Evolutionary conservation across 2,329 filamentous ascomycete genomes (phyloP), one percentile per base, ranked within the genome.

Genomic region (Cladosporium sp.): DNA sequence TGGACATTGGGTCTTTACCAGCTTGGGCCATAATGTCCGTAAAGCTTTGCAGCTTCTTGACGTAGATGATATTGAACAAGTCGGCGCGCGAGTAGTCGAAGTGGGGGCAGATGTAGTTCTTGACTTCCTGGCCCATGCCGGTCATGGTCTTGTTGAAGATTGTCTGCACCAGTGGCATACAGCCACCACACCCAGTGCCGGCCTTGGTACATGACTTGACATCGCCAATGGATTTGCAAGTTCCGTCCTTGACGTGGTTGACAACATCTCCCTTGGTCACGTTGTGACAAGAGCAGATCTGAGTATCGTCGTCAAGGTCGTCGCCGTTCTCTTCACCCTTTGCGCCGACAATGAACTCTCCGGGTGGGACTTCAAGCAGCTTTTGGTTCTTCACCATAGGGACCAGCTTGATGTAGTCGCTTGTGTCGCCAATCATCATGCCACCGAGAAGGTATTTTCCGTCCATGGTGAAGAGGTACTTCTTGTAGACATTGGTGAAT

Each of bases 341-440:
- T 0, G 84, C 82, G 1, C 90, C 90, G 2, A 95, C 73, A 55
- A 95, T 95, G 50, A 95, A 83, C 65, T 95, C 83, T 42, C 85
- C 82, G 0, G 90, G 90, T 0, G 88, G 81, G 0, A 88, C 73
- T 12, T 94, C 87, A 1, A 95, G 76, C 54, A 77, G 74, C 65
- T 91, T 94, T 63, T 89, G 86, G 57, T 80, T 84, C 72, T 91
- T 94, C 49, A 93, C 88, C 76, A 95, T 83, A 1, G 88, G 86
- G 1, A 94, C 87, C 18, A 95, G 72, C 67, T 92, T 95, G 70
- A 94, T 80, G 62, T 95, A 95, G 70, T 95, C 90, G 55, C 80
- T 85, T 0, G 88, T 94, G 62, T 95, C 90, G 33, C 90, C 91
- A 54, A 95, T 93, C 88, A 95, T 95, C 88, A 95, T 95, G 3